Conservation (phyloP, 306 rosid species). For the Sicyos edulis region DNA sequence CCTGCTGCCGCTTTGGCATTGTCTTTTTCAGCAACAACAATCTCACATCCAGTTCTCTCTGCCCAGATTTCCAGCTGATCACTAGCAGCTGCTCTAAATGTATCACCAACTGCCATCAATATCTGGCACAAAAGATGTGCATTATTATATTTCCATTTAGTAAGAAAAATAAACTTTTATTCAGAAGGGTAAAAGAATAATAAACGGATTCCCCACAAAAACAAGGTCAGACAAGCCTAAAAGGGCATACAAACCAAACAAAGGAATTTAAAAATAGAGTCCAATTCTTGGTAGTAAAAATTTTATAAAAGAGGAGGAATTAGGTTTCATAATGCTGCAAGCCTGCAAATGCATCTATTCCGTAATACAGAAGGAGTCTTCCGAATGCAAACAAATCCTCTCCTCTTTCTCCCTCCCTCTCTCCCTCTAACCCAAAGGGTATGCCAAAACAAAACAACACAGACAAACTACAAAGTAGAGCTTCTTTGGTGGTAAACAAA, state of each 20-base stretch:
- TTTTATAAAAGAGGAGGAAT: not conserved
- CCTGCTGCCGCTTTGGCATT: slow-evolving; percentile 86
- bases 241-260: not conserved
- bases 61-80: slow-evolving; percentile 99
- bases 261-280: not conserved
- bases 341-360: not conserved
- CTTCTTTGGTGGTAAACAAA: not conserved
- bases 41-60: slow-evolving; percentile 89
- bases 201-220: not conserved
- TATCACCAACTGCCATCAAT: slow-evolving; percentile 95
- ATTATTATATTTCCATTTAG: not conserved
- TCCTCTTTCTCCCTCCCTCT: not conserved
- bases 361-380: not conserved
- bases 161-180: not conserved
- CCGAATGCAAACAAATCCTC: not conserved
- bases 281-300: not conserved
- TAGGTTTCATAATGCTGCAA: not conserved
- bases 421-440: not conserved
- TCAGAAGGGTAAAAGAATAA: not conserved
- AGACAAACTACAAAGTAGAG: not conserved
- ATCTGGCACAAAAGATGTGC: slow-evolving; percentile 36
- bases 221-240: not conserved
- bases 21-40: slow-evolving; percentile 70
- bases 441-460: not conserved
- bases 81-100: slow-evolving; percentile 97